These are phyloP conservation scores for Arxiozyma slooffiae DNA, from an alignment of 1,139 yeast genomes.

Conservation along the genomic window DNA sequence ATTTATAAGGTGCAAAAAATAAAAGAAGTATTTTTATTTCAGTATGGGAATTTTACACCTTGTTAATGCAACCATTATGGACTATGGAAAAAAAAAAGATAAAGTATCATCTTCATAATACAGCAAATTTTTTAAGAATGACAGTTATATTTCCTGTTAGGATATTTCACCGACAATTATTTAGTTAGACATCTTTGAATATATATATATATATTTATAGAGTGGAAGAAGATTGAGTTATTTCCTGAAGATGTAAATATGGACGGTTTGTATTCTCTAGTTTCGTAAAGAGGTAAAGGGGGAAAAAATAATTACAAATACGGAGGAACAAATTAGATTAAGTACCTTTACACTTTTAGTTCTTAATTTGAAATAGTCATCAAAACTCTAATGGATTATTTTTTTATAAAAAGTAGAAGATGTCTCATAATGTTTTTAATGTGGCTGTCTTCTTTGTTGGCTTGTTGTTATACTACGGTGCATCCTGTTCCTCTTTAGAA, in stretches of 20 bases:
- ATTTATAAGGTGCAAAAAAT: neutral
- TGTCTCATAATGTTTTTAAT: constrained; percentile 31
- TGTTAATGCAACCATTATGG: neutral
- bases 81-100: too few species aligned
- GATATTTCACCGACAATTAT: neutral
- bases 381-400: neutral
- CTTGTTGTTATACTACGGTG: constrained; percentile 58
- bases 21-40: neutral
- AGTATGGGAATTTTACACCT: neutral
- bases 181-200: neutral
- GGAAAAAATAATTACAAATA: too few species aligned
- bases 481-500: constrained; percentile 66
- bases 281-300: too few species aligned
- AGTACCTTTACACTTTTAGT: too few species aligned
- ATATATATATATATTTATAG: too few species aligned
- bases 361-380: too few species aligned
- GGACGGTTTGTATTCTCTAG: too few species aligned
- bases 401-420: neutral
- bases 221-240: too few species aligned
- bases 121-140: neutral
- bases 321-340: too few species aligned
- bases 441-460: constrained; percentile 76
- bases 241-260: too few species aligned
- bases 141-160: neutral
- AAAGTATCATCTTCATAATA: neutral